Base-by-base conservation (phyloP, 2,329 filamentous ascomycete genomes). In the Pseudogymnoascus sp. region DNA sequence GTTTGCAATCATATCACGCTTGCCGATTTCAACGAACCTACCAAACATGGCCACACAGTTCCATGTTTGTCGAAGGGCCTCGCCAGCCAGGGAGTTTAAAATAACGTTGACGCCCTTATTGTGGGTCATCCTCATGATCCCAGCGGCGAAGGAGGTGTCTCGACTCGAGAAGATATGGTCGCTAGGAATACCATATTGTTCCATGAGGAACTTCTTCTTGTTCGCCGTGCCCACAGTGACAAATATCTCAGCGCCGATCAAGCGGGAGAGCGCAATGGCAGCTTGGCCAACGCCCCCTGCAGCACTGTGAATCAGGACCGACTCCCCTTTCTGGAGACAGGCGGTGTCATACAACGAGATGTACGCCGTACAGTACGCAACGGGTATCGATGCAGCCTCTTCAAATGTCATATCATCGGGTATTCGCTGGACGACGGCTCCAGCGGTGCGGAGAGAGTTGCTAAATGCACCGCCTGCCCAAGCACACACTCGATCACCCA, bases 271-370 rank as follows among this genome's bases (percentile, higher is more conserved):
- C 2, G 65, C 60, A 13, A 76, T 73, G 4, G 64, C 65, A n/a
- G 65, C 64, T 59, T 67, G 65, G 13, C 69, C 68, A 1, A 70
- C 60, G 8, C 64, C 66, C 4, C 68, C 67, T n/a, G 66, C 59
- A 1, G 62, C 68, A 16, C 63, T 47, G 60, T 70, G 68, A 0
- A 71, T 69, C 0, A 71, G 47, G 21, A 71, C 50, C 1, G 64
- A 42, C 26, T 71, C 66, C 1, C 75, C 76, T 0, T 71, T 68
- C 11, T 71, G 65, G 0, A 81, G 69, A 0, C 74, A 70, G 11
- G 74, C 79, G 5, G 77, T 63, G 21, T 77, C 68, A 7, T 73
- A 69, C 2, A 84, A 69, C 1, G 74, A 76, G 63, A 82, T 76
- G 62, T 76, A 74, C 0, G 80, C 80, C 3, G 77, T 76, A 24